Evolutionary conservation across 768 basidiomycete genomes (phyloP).

Genomic region (Clitopilus hobsonii): DNA sequence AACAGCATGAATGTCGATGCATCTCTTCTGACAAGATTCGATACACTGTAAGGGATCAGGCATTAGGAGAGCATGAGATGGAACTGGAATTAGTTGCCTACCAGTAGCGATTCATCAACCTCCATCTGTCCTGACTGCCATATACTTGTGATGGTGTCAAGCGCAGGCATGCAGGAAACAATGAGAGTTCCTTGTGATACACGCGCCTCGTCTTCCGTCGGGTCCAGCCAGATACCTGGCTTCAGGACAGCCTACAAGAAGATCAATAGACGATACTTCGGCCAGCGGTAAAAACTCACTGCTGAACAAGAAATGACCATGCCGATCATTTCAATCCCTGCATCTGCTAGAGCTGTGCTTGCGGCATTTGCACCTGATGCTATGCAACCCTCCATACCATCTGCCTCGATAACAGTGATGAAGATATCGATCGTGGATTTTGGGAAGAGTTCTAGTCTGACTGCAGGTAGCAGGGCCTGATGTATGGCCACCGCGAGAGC

Average conservation of each 20-base stretch:
- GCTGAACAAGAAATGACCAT: conserved; percentile 82
- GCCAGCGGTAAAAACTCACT: conserved; percentile 34
- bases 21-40: conserved; percentile 64
- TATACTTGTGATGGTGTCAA: conserved; percentile 77
- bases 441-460: conserved; percentile 86
- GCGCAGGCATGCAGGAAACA: conserved; percentile 83
- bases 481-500: conserved; percentile 79
- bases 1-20: conserved; percentile 70
- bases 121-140: conserved; percentile 78
- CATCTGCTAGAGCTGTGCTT: conserved; percentile 86
- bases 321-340: conserved; percentile 88
- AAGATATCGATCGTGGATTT: conserved; percentile 94
- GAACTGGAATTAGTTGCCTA: conserved; percentile 27
- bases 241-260: conserved; percentile 51
- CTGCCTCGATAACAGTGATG: conserved; percentile 86
- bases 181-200: conserved; percentile 63
- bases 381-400: conserved; percentile 86
- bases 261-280: background rate
- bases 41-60: conserved; percentile 46
- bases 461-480: conserved; percentile 78
- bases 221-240: conserved; percentile 72
- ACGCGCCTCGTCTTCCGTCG: conserved; percentile 62
- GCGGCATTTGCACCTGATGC: conserved; percentile 84
- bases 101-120: conserved; percentile 48
- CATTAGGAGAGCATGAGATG: background rate